Evolutionary conservation across 1,139 yeast species (phyloP).

Genomic region (Saccharomyces hybrid): DNA sequence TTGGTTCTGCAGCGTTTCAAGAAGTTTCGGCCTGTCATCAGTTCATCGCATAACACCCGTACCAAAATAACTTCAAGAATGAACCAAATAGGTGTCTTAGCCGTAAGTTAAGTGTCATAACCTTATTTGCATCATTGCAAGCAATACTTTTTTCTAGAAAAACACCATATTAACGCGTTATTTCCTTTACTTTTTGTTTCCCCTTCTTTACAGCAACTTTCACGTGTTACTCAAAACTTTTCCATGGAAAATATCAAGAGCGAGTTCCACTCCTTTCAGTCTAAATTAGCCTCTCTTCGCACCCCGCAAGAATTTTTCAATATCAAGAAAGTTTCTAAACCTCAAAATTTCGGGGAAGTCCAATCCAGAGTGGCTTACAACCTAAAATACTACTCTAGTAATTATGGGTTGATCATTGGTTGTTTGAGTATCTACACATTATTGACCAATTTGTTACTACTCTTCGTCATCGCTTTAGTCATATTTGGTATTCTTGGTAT

Average conservation of each 20-base stretch:
- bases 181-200: neutral
- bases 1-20: no score
- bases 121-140: neutral
- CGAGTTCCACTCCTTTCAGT: conserved; percentile 40
- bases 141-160: no score
- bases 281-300: conserved; percentile 63
- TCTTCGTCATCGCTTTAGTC: conserved; percentile 69
- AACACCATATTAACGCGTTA: neutral
- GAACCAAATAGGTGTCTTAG: conserved; percentile 24
- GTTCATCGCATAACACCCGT: no score
- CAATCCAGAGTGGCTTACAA: conserved; percentile 85
- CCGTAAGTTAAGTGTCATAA: conserved; percentile 11
- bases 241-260: conserved; percentile 28
- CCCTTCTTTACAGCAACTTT: conserved; percentile 16
- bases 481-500: conserved; percentile 72
- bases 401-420: conserved; percentile 72
- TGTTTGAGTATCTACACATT: conserved; percentile 62
- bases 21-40: no score
- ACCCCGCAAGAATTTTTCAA: conserved; percentile 94
- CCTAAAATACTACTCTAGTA: conserved; percentile 78
- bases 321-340: conserved; percentile 80
- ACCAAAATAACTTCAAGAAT: conserved; percentile 10
- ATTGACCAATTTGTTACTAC: conserved; percentile 71
- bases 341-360: conserved; percentile 79
- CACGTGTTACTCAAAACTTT: conserved; percentile 25